Evolutionary conservation across 805 yeast species (phyloP).

Genomic region (Debaryomyces hansenii): DNA sequence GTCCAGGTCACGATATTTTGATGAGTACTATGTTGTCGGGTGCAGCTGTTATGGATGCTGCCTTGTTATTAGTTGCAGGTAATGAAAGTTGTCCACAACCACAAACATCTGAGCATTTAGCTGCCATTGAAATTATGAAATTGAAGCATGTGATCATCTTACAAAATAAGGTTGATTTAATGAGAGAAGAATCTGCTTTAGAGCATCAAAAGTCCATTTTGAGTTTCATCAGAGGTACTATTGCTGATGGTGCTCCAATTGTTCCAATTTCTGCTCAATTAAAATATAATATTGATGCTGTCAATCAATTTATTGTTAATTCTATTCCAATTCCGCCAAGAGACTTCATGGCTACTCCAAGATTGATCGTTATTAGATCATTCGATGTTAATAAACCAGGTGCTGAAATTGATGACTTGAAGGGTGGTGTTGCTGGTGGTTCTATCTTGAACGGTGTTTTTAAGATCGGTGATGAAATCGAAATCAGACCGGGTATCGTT

Average conservation of each 20-base stretch:
- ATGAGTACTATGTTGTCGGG: conserved; percentile 99
- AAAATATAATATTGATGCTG: conserved; percentile 98
- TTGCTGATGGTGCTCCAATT: conserved; percentile 98
- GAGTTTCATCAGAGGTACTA: conserved; percentile 93
- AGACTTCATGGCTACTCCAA: conserved; percentile 91
- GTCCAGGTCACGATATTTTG: conserved; percentile 99
- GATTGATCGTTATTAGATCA: conserved; percentile 95
- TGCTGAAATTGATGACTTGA: conserved; percentile 91
- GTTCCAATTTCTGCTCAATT: conserved; percentile 98
- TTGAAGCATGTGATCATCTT: conserved; percentile 92
- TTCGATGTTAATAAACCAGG: conserved; percentile 99
- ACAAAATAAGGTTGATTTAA: conserved; percentile 97
- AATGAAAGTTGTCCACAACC: conserved; percentile 99
- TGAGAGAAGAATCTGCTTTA: conserved; percentile 94
- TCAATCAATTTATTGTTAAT: conserved; percentile 92
- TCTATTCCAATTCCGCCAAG: conserved; percentile 95
- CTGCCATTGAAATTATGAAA: conserved; percentile 99
- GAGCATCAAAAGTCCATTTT: conserved; percentile 94
- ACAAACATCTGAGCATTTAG: conserved; percentile 98
- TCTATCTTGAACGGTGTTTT: conserved; percentile 96
- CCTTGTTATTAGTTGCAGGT: conserved; percentile 92
- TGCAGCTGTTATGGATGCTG: conserved; percentile 99
- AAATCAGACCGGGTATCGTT: conserved; percentile 98
- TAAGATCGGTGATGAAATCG: conserved; percentile 96
- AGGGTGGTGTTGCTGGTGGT: conserved; percentile 99